Evolutionary conservation across 352 stramenopile species (phyloP).

Genomic region (Aphanomyces invadans): DNA sequence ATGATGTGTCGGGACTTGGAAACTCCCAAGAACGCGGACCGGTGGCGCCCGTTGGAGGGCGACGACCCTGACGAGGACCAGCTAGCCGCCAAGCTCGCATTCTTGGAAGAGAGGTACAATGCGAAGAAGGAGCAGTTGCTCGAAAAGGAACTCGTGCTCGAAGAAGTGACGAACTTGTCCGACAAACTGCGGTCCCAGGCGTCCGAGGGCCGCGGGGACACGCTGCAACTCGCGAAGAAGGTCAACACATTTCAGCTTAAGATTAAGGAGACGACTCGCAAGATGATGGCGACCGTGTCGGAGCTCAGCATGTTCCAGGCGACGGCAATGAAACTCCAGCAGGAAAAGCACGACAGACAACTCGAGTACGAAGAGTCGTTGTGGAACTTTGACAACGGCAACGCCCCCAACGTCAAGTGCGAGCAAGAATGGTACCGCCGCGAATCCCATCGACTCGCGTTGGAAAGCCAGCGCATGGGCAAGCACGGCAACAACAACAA

Average conservation of each 20-base stretch:
- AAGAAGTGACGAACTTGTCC: conserved; percentile 85
- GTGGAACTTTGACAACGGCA: conserved; percentile 47
- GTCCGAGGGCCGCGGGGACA: conserved; percentile 60
- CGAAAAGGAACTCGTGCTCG: conserved; percentile 91
- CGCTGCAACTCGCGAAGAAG: conserved; percentile 74
- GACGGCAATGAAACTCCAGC: conserved; percentile 89
- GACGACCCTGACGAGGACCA: conserved; percentile 87
- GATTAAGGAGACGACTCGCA: conserved; percentile 87
- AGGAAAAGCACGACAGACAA: conserved; percentile 79
- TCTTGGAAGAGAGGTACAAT: conserved; percentile 82
- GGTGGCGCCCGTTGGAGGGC: conserved; percentile 82
- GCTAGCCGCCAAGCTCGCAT: conserved; percentile 71
- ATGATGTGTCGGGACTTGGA: conserved; percentile 87
- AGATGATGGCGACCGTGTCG: conserved; percentile 92
- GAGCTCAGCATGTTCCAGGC: conserved; percentile 95
- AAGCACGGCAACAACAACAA: conserved; percentile 38
- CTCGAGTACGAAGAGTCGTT: conserved; percentile 61
- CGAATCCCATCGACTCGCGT: conserved; percentile 45
- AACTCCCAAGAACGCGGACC: conserved; percentile 79
- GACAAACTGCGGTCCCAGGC: conserved; percentile 82
- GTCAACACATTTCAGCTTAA: conserved; percentile 87
- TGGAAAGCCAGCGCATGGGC: conserved; percentile 36
- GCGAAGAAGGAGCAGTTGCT: conserved; percentile 89
- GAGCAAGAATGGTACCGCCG: conserved; percentile 64
- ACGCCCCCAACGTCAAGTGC: conserved; percentile 68